Evolutionary conservation across 1,284 basidiomycete species (phyloP).

Genomic region (Heterobasidion parviporum): DNA sequence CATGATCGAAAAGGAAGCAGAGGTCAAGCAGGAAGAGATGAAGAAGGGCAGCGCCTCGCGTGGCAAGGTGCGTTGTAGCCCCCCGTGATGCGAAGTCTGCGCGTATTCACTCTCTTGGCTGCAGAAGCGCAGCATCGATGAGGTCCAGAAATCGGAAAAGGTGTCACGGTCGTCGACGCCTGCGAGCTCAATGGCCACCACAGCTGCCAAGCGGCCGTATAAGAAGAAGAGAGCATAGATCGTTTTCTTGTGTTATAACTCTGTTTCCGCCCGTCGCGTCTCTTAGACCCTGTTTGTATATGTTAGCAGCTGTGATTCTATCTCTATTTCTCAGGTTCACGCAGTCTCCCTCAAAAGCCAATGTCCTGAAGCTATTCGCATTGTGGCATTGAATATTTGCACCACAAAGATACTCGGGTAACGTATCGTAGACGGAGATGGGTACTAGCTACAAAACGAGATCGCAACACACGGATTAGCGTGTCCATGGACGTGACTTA

Average conservation of each 20-base stretch:
- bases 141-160: slow-evolving; percentile 49
- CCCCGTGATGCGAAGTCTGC: background rate
- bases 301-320: too few species aligned
- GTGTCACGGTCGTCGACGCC: slow-evolving; percentile 52
- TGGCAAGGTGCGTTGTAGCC: slow-evolving; percentile 39
- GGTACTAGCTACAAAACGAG: too few species aligned
- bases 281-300: too few species aligned
- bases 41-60: slow-evolving; percentile 33
- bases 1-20: slow-evolving; percentile 90
- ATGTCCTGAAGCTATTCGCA: too few species aligned
- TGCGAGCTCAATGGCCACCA: slow-evolving; percentile 28
- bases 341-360: too few species aligned
- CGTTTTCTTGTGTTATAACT: background rate
- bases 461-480: too few species aligned
- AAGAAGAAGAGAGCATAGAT: slow-evolving; percentile 45
- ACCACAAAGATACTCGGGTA: too few species aligned
- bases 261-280: too few species aligned
- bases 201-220: slow-evolving; percentile 36
- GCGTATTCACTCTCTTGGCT: slow-evolving; percentile 1
- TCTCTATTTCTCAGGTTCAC: too few species aligned
- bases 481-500: too few species aligned
- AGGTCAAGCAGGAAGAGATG: slow-evolving; percentile 49
- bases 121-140: slow-evolving; percentile 62
- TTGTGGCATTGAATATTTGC: too few species aligned
- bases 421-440: too few species aligned